phyloP scores from a whole-genome alignment of 768 basidiomycete genomes.

The Podaxis carcinomalis region DNA sequence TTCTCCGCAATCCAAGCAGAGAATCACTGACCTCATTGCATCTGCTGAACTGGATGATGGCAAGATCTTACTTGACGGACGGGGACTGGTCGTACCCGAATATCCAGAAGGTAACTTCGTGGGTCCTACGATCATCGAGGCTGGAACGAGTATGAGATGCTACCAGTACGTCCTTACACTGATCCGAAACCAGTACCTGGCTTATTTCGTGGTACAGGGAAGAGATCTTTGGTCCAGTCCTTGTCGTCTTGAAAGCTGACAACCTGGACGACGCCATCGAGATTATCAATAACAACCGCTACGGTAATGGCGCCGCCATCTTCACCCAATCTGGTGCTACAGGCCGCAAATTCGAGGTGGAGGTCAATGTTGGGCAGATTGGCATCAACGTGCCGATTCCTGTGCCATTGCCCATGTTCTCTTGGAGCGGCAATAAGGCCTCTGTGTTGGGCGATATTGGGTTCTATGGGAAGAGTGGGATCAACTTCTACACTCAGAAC shows the following conservation, averaged over 20 bases:
- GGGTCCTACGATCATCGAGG: constrained; percentile 88
- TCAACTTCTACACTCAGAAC: constrained; percentile 96
- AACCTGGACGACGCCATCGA: constrained; percentile 87
- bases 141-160: constrained; percentile 75
- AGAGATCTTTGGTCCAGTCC: constrained; percentile 93
- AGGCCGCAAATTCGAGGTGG: constrained; percentile 86
- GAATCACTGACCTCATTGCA: constrained; percentile 70
- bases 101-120: constrained; percentile 93
- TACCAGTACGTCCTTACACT: constrained; percentile 61
- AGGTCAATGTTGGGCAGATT: constrained; percentile 88
- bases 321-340: constrained; percentile 97
- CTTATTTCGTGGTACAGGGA: constrained; percentile 43
- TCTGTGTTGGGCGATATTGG: constrained; percentile 75
- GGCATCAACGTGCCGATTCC: constrained; percentile 93
- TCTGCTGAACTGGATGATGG: constrained; percentile 81
- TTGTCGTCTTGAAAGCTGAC: constrained; percentile 72
- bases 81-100: constrained; percentile 57
- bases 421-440: constrained; percentile 92
- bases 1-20: constrained; percentile 75
- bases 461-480: constrained; percentile 83
- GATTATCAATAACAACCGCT: constrained; percentile 85
- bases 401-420: constrained; percentile 91
- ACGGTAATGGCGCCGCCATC: constrained; percentile 93
- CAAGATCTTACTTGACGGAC: constrained; percentile 82
- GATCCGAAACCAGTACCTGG: background rate